These are phyloP conservation scores for Ilex asprella DNA, from an alignment of 257 asterid species.

Conservation along the genomic window DNA sequence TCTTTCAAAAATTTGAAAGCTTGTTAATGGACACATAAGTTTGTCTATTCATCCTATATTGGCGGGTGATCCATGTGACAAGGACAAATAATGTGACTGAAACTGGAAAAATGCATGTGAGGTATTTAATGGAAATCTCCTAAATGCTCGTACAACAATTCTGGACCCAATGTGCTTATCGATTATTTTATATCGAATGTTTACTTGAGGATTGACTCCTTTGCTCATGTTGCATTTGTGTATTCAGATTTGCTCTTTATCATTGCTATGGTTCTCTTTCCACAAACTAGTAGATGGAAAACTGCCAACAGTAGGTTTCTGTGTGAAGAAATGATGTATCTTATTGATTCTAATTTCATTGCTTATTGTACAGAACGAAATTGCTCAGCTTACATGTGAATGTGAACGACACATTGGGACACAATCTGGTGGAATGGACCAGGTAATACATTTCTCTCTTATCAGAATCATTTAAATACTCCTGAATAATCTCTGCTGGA, in stretches of 20 bases:
- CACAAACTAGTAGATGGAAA: background rate
- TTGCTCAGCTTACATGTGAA: slow-evolving; percentile 92
- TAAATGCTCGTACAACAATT: background rate
- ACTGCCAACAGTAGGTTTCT: background rate
- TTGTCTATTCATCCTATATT: background rate
- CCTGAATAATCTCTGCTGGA: background rate
- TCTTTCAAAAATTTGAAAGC: no score
- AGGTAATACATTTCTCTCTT: slow-evolving; percentile 40
- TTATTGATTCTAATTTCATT: background rate
- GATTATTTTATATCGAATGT: background rate
- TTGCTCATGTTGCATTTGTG: background rate
- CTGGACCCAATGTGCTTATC: background rate
- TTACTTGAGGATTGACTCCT: background rate
- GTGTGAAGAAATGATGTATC: background rate
- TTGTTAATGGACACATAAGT: background rate
- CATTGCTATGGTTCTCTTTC: background rate
- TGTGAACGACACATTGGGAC: slow-evolving; percentile 97
- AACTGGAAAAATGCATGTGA: background rate
- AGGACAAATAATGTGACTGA: background rate
- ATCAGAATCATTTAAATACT: background rate
- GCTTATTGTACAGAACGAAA: slow-evolving; percentile 60
- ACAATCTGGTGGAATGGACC: slow-evolving; percentile 99
- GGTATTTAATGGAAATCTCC: background rate
- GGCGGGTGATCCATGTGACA: background rate
- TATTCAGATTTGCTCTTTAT: background rate